Evolutionary conservation across 345 rosid species (phyloP).

Genomic region (Sonneratia caseolaris): DNA sequence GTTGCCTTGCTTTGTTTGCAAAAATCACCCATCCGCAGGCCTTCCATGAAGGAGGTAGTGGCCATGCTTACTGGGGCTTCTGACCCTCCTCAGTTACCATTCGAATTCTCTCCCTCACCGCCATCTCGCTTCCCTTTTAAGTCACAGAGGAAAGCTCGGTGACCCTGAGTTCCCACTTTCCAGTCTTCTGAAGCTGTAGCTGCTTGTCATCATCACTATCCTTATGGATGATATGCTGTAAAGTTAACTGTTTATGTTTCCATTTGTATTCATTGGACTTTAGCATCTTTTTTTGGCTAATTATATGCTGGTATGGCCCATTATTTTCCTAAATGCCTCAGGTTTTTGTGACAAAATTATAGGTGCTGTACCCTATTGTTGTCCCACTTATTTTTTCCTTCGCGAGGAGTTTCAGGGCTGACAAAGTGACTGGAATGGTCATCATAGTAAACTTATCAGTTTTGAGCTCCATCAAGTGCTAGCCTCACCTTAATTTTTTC

Average conservation of each 20-base stretch:
- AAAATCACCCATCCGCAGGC: conserved; percentile 57
- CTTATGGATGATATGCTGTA: conserved; percentile 17
- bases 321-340: not conserved
- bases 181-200: not conserved
- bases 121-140: conserved; percentile 48
- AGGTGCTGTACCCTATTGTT: not conserved
- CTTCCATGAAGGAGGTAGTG: conserved; percentile 73
- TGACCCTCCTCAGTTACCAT: conserved; percentile 55
- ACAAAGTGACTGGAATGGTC: not conserved
- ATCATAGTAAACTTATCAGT: not conserved
- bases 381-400: not conserved
- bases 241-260: conserved; percentile 10
- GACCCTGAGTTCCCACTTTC: conserved; percentile 7
- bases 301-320: conserved; percentile 1
- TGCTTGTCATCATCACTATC: conserved; percentile 5
- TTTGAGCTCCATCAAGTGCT: not conserved
- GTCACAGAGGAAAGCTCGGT: conserved; percentile 33
- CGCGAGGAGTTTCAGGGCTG: not conserved
- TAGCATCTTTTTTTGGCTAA: conserved; percentile 11
- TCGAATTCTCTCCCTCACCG: conserved; percentile 78
- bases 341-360: not conserved
- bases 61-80: conserved; percentile 55
- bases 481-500: not conserved
- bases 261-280: conserved; percentile 11
- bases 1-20: conserved; percentile 78